Evolutionary conservation across 129 eudicot species (phyloP), one percentile per base, ranked within the genome.

Genomic region (Ambrosia trifida): DNA sequence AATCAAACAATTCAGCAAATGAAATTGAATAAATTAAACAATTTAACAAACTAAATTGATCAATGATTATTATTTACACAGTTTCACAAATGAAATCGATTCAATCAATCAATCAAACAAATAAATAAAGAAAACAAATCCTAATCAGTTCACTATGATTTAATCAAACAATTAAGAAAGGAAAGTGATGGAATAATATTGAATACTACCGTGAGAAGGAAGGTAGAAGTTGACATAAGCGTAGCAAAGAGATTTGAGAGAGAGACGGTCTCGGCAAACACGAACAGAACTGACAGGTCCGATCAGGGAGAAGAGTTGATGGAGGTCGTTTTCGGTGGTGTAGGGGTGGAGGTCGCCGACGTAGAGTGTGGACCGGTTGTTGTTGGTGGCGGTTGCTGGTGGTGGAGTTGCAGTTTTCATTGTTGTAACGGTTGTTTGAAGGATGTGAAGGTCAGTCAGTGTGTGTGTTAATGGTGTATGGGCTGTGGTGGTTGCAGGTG

Each of bases 271-370:
- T 70, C 91, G 70, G 75, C 87, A 86, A 31, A 83, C 61, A 40
- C 70, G 85, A 72, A 83, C 91, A 20, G 83, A 86, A 61, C 7
- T 5, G 31, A 86, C 30, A 3, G 86, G 78, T 6, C 80, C 86
- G 28, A 77, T 66, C 14, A 17, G 43, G 46, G 61, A 28, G 66
- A 86, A 86, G 4, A 62, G 30, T 12, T 43, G 47, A 10, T 7
- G 7, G 9, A 85, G 83, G 35, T 82, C 90, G 18, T 58, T 46
- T 13, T 82, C 83, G 18, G 83, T 79, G 45, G 75, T 81, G 20
- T 79, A 79, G 2, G 85, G 83, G 56, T 82, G 81, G 46, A 85
- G 80, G 69, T 82, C 90, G 31, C 90, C 90, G 32, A 80, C 90
- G 83, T 85, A 85, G 46, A 85, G 87, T 14, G 90, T 24, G 2